phyloP scores from a whole-genome alignment of 1,284 basidiomycete species.

The Ganoderma meredithae region DNA sequence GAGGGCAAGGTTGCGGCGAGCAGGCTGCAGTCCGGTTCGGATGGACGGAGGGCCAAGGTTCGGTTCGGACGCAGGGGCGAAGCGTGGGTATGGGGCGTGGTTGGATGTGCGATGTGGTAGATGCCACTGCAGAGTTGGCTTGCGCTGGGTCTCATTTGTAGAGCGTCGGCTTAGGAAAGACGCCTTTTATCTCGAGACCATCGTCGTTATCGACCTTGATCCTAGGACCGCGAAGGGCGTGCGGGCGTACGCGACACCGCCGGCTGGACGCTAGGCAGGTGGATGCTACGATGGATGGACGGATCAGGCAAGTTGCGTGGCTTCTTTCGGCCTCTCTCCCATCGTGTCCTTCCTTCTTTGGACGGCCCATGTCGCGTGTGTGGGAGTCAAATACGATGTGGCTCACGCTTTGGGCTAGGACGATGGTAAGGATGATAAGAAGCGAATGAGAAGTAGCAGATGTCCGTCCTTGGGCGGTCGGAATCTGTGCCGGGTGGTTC shows the following conservation, averaged over 20 bases:
- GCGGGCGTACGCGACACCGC: slow-evolving; percentile 6
- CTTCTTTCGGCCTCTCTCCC: background rate
- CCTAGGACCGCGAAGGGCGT: slow-evolving; percentile 15
- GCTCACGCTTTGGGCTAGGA: background rate
- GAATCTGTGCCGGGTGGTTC: background rate
- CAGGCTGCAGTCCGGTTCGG: background rate
- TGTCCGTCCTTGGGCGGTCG: background rate
- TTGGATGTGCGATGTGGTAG: background rate
- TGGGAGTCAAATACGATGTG: slow-evolving; percentile 1
- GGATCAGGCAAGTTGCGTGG: slow-evolving; percentile 16
- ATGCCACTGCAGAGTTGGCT: background rate
- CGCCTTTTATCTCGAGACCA: slow-evolving; percentile 23
- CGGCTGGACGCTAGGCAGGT: background rate
- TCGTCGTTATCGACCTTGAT: slow-evolving; percentile 28
- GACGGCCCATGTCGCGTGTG: background rate
- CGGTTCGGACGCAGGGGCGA: background rate
- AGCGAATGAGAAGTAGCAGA: background rate
- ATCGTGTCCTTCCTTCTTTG: slow-evolving; percentile 1
- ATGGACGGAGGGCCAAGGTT: background rate
- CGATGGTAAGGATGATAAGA: background rate
- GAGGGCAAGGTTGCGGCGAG: background rate
- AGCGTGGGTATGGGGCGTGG: background rate
- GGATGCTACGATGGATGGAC: slow-evolving; percentile 5
- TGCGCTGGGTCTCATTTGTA: slow-evolving; percentile 10
- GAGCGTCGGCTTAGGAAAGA: slow-evolving; percentile 5